Evolutionary conservation across 169 alveolate genomes (phyloP).

Genomic region (Blepharisma undulans): DNA sequence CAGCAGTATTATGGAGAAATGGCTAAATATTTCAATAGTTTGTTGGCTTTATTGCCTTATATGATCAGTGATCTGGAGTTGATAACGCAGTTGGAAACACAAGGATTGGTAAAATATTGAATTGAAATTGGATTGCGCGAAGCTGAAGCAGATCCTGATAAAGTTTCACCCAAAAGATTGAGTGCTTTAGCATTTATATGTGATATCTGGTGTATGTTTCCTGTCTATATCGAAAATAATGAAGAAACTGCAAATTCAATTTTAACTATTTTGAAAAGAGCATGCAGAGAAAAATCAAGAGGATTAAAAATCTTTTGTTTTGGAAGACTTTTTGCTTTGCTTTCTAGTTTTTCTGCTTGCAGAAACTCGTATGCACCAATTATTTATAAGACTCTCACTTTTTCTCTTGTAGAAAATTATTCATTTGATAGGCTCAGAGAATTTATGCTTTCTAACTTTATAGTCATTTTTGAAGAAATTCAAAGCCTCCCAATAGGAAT

Average conservation of each 20-base stretch:
- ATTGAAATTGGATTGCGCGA: not conserved
- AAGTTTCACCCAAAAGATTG: conserved; percentile 18
- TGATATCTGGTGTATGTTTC: conserved; percentile 26
- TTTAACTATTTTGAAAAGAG: not conserved
- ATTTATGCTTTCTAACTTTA: conserved; percentile 71
- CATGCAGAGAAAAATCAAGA: not conserved
- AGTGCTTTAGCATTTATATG: conserved; percentile 25
- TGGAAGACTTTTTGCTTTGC: not conserved
- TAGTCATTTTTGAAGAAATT: conserved; percentile 52
- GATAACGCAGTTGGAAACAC: conserved; percentile 33
- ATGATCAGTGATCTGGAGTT: not conserved
- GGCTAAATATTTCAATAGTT: not conserved
- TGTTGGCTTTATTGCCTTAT: not conserved
- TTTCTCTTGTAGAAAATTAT: conserved; percentile 81
- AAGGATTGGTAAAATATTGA: conserved; percentile 16
- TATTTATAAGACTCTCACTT: conserved; percentile 80
- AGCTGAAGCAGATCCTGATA: not conserved
- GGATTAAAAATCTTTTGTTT: not conserved
- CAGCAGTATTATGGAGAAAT: not conserved
- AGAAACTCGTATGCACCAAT: conserved; percentile 78
- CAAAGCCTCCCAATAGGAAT: conserved; percentile 81
- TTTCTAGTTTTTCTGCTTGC: not conserved
- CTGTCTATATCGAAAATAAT: not conserved
- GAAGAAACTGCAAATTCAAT: conserved; percentile 9
- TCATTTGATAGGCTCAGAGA: conserved; percentile 74